Conservation (phyloP, 768 basidiomycete genomes). For the Thelephora aurantiotincta region DNA sequence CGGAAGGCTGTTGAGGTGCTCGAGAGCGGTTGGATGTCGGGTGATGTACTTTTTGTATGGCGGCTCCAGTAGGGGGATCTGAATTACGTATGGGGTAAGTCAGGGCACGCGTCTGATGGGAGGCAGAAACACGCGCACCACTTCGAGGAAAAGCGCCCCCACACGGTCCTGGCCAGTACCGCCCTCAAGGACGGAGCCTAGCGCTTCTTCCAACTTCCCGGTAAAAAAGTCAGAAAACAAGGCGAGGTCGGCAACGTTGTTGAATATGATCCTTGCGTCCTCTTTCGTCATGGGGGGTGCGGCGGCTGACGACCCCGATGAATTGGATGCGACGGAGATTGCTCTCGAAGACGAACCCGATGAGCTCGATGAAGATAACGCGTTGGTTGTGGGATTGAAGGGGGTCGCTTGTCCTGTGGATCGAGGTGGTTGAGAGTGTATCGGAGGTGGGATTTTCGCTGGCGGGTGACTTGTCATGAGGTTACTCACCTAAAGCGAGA, state of each 20-base stretch:
- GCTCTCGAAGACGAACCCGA: constrained; percentile 37
- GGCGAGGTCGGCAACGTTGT: constrained; percentile 65
- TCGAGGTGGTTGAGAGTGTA: constrained; percentile 3
- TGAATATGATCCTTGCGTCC: constrained; percentile 60
- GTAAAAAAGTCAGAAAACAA: constrained; percentile 54
- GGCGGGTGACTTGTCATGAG: background rate
- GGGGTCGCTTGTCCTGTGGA: constrained; percentile 25
- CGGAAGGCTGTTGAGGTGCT: constrained; percentile 41
- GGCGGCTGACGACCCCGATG: constrained; percentile 16
- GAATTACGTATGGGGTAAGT: constrained; percentile 1
- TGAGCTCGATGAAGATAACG: constrained; percentile 25
- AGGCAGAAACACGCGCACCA: constrained; percentile 29
- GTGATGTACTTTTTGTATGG: constrained; percentile 75
- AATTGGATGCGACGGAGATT: constrained; percentile 35
- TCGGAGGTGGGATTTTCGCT: background rate
- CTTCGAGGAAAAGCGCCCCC: constrained; percentile 54
- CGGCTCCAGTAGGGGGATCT: constrained; percentile 60
- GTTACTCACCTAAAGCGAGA: constrained; percentile 50
- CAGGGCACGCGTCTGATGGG: background rate
- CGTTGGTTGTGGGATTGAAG: constrained; percentile 19
- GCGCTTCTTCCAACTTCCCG: constrained; percentile 47
- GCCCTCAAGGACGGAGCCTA: constrained; percentile 48
- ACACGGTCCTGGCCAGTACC: constrained; percentile 58
- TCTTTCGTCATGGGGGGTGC: constrained; percentile 55
- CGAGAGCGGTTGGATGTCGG: constrained; percentile 59